Evolutionary conservation across 208 protist species (phyloP).

Genomic region (Histomonas meleagridis): DNA sequence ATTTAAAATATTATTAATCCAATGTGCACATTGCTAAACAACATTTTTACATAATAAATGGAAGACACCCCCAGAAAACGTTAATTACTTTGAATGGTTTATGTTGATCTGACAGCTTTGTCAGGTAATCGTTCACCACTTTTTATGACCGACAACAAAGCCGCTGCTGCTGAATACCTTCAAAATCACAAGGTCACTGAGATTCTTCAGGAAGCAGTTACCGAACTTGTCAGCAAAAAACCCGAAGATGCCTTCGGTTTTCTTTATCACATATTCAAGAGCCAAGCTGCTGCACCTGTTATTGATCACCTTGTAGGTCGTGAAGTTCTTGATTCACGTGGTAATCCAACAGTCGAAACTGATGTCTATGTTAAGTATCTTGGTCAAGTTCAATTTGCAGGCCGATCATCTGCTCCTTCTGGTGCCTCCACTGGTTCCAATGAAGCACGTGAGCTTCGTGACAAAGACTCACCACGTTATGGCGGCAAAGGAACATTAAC

Average conservation of each 20-base stretch:
- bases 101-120: too few relatives aligned
- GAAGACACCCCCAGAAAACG: too few relatives aligned
- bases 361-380: constrained; percentile 8
- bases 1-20: too few relatives aligned
- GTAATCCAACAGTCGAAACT: constrained; percentile 31
- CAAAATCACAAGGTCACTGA: not conserved
- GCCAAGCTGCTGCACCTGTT: not conserved
- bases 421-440: constrained; percentile 94
- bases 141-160: too few relatives aligned
- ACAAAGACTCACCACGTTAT: constrained; percentile 77
- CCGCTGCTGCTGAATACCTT: not conserved
- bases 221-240: not conserved
- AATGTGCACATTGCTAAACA: too few relatives aligned
- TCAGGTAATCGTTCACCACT: too few relatives aligned
- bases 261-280: not conserved
- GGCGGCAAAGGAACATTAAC: constrained; percentile 80
- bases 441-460: constrained; percentile 83
- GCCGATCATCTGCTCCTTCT: constrained; percentile 67
- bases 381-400: not conserved
- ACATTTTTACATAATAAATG: too few relatives aligned
- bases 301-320: constrained; percentile 7
- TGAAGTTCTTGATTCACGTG: constrained; percentile 28
- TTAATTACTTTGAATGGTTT: too few relatives aligned
- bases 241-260: not conserved
- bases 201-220: not conserved